phyloP scores from a whole-genome alignment of 2,329 filamentous ascomycete genomes.

The Fusarium sp. region DNA sequence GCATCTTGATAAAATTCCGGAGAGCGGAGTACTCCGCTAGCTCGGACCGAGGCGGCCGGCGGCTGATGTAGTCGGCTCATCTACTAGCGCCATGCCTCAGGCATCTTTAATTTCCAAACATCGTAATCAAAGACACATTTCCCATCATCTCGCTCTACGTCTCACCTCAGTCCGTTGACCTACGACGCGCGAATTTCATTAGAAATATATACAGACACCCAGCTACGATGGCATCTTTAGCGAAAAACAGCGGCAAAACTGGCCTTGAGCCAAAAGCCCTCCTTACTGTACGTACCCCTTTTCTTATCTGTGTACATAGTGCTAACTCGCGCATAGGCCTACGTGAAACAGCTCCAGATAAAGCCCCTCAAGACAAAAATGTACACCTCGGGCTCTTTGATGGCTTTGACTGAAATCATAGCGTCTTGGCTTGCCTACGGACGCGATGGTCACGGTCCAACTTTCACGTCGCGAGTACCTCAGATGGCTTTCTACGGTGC shows the following conservation, averaged over 20 bases:
- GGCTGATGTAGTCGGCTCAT: conserved; percentile 28
- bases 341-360: conserved; percentile 25
- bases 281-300: not conserved
- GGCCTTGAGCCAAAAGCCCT: conserved; percentile 16
- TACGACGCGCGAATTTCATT: not conserved
- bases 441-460: conserved; percentile 22
- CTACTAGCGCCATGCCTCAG: conserved; percentile 8
- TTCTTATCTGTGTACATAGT: not conserved
- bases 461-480: conserved; percentile 25
- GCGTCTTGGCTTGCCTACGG: conserved; percentile 21
- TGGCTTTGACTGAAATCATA: conserved; percentile 25
- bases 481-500: conserved; percentile 35
- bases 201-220: not conserved
- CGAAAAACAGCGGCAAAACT: conserved; percentile 4
- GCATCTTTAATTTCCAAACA: not conserved
- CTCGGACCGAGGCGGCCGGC: conserved; percentile 17
- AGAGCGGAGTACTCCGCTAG: not conserved
- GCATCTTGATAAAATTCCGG: not conserved
- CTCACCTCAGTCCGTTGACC: not conserved
- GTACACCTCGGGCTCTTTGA: conserved; percentile 15
- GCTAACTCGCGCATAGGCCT: conserved; percentile 13
- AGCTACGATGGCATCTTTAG: conserved; percentile 4
- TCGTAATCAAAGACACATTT: not conserved
- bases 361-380: conserved; percentile 30
- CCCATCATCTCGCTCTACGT: conserved; percentile 15